These are phyloP conservation scores for Cicer cuneatum DNA, from an alignment of 306 rosid species.

Conservation along the genomic window DNA sequence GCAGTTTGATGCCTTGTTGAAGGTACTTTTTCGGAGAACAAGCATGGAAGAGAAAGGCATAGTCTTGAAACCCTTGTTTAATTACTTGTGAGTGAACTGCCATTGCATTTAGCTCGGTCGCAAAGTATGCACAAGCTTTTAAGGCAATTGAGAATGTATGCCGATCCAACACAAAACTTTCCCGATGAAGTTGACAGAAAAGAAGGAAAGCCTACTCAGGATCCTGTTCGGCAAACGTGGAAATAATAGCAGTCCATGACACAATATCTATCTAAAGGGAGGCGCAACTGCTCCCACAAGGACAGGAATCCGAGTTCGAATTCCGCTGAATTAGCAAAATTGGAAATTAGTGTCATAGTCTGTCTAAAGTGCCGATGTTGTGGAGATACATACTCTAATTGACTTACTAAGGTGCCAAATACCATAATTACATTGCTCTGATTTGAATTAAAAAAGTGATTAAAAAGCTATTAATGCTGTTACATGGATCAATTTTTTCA, in stretches of 20 bases:
- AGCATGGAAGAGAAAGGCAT: conserved; percentile 70
- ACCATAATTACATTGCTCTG: too few relatives aligned
- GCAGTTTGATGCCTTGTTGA: conserved; percentile 68
- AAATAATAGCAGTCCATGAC: conserved; percentile 84
- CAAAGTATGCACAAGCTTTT: conserved; percentile 79
- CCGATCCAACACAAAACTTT: conserved; percentile 69
- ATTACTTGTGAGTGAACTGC: conserved; percentile 73
- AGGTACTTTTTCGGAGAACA: conserved; percentile 65
- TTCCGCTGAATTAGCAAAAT: too few relatives aligned
- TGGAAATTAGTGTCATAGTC: too few relatives aligned
- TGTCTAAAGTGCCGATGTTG: too few relatives aligned
- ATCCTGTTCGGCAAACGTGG: conserved; percentile 65
- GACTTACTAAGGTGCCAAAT: too few relatives aligned
- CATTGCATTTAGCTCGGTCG: conserved; percentile 62
- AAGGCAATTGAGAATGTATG: conserved; percentile 75
- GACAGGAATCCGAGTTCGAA: too few relatives aligned
- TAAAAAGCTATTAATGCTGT: too few relatives aligned
- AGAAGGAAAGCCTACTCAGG: conserved; percentile 77
- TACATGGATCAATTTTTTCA: too few relatives aligned
- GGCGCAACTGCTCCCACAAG: too few relatives aligned
- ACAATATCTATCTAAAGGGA: conserved; percentile 71
- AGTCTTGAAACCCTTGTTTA: conserved; percentile 67
- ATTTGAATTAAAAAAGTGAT: too few relatives aligned
- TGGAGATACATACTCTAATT: too few relatives aligned
- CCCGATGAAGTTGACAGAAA: conserved; percentile 59